phyloP scores from a whole-genome alignment of 768 basidiomycete genomes.

The Rossbeevera mucosa region DNA sequence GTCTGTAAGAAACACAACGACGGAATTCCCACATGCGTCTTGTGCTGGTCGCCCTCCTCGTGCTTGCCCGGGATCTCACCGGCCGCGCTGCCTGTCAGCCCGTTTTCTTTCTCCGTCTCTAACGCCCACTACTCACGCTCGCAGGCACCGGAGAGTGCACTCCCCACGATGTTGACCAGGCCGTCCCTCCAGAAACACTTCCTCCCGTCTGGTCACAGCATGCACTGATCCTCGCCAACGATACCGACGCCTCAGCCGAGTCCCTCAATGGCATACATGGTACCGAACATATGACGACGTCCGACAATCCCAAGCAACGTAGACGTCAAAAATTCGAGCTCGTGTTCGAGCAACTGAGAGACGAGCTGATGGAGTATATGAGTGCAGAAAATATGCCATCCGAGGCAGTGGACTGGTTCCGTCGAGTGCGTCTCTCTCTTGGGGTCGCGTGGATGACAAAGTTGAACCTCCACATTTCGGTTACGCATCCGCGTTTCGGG shows the following conservation, averaged over 20 bases:
- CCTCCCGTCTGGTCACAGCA: background rate
- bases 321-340: conserved; percentile 61
- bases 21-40: background rate
- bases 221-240: background rate
- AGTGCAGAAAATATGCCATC: conserved; percentile 69
- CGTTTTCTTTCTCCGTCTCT: background rate
- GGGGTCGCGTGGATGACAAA: background rate
- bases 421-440: conserved; percentile 48
- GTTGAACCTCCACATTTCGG: background rate
- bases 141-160: background rate
- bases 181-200: background rate
- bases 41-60: background rate
- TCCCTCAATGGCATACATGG: background rate
- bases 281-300: background rate
- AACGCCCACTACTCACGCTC: background rate
- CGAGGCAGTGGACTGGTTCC: conserved; percentile 83
- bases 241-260: background rate
- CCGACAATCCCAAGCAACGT: conserved; percentile 29
- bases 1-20: no score
- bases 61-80: background rate
- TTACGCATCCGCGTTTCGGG: background rate
- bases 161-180: background rate
- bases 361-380: conserved; percentile 73
- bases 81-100: background rate
- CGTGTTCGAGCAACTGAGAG: conserved; percentile 65